These are phyloP conservation scores for Protomyces pachydermus DNA, from an alignment of 1,139 yeast genomes.

Conservation along the genomic window DNA sequence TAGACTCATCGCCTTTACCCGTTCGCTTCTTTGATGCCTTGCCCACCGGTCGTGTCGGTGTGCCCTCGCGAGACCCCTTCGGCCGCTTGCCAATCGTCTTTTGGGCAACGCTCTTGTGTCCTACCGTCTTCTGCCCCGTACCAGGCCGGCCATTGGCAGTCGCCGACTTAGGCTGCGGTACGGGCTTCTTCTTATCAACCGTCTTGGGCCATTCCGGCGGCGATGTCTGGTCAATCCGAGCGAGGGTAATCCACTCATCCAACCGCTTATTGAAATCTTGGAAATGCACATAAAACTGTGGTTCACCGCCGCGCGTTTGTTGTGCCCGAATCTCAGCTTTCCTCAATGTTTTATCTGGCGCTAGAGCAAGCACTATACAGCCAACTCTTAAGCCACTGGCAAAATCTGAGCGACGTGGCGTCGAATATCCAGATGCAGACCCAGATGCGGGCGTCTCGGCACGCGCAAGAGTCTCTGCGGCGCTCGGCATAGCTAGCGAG, in stretches of 20 bases:
- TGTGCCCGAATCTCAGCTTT: slow-evolving; percentile 80
- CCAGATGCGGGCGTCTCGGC: slow-evolving; percentile 14
- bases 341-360: slow-evolving; percentile 62
- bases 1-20: slow-evolving; percentile 31
- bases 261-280: slow-evolving; percentile 87
- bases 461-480: neutral
- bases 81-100: slow-evolving; percentile 21
- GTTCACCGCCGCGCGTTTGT: slow-evolving; percentile 68
- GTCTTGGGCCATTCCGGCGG: slow-evolving; percentile 69
- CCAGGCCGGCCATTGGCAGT: slow-evolving; percentile 30
- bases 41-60: slow-evolving; percentile 48
- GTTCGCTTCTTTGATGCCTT: slow-evolving; percentile 38
- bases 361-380: slow-evolving; percentile 9
- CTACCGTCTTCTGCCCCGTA: slow-evolving; percentile 35
- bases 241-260: slow-evolving; percentile 85
- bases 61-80: slow-evolving; percentile 29
- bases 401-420: slow-evolving; percentile 9
- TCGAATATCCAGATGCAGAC: slow-evolving; percentile 14
- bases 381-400: slow-evolving; percentile 13
- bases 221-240: slow-evolving; percentile 62
- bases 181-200: slow-evolving; percentile 39
- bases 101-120: neutral
- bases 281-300: slow-evolving; percentile 86
- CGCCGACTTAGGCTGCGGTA: slow-evolving; percentile 33
- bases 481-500: neutral